Evolutionary conservation across 2,329 filamentous ascomycete genomes (phyloP).

Genomic region (Fusarium odoratissimum): DNA sequence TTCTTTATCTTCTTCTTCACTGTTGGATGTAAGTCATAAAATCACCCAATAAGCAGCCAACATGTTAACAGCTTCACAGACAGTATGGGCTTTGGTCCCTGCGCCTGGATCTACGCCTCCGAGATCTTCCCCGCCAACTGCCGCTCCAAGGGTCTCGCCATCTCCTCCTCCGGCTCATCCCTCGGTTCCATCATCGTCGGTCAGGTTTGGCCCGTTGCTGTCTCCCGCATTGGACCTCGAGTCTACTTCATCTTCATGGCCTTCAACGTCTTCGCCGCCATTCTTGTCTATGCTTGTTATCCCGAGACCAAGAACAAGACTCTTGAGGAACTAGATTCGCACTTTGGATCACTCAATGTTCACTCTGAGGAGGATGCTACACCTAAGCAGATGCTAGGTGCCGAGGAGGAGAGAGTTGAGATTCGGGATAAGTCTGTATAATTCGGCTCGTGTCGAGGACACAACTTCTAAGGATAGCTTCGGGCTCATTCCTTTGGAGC

Average conservation of each 20-base stretch:
- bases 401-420: conserved; percentile 5
- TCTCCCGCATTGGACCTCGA: not conserved
- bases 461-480: not conserved
- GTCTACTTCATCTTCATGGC: conserved; percentile 26
- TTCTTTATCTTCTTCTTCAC: conserved; percentile 27
- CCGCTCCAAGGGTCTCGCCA: conserved; percentile 15
- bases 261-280: conserved; percentile 9
- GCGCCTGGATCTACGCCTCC: conserved; percentile 22
- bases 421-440: not conserved
- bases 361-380: conserved; percentile 21
- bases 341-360: conserved; percentile 17
- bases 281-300: conserved; percentile 19
- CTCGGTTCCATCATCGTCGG: conserved; percentile 18
- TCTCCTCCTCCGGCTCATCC: conserved; percentile 15
- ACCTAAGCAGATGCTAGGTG: conserved; percentile 20
- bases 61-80: not conserved
- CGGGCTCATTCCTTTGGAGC: fast-evolving
- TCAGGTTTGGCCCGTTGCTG: conserved; percentile 20
- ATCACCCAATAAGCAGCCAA: fast-evolving
- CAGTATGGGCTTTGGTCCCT: conserved; percentile 20
- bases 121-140: conserved; percentile 27
- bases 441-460: fast-evolving
- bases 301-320: conserved; percentile 22
- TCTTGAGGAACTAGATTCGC: conserved; percentile 15
- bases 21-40: not conserved